These are phyloP conservation scores for Pseudozyma hubeiensis DNA, from an alignment of 1,284 basidiomycete genomes.

Conservation along the genomic window DNA sequence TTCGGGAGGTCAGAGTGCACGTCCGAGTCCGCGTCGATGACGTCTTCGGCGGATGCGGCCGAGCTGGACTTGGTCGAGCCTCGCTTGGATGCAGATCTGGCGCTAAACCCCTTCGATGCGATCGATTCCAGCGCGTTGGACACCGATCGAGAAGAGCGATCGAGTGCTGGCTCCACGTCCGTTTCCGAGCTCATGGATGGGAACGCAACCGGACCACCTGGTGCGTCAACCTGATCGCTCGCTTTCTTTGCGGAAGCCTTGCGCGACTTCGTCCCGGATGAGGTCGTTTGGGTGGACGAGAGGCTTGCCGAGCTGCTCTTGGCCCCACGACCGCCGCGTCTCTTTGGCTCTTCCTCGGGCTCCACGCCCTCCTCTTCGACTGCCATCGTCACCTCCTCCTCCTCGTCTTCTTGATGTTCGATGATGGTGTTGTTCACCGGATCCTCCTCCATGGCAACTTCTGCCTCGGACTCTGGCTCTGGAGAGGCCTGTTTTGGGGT, in stretches of 20 bases:
- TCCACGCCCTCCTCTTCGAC: conserved; percentile 1
- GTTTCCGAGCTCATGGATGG: conserved; percentile 32
- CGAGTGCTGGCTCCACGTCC: conserved; percentile 3
- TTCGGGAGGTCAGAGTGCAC: conserved; percentile 8
- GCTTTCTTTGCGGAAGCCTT: conserved; percentile 18
- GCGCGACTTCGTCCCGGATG: conserved; percentile 16
- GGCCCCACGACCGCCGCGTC: conserved; percentile 17
- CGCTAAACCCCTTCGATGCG: not conserved
- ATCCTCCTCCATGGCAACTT: conserved; percentile 12
- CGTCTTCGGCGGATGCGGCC: not conserved
- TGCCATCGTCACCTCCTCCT: conserved; percentile 6
- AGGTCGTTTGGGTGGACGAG: conserved; percentile 8
- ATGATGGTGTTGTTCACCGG: conserved; percentile 25
- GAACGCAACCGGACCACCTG: conserved; percentile 14
- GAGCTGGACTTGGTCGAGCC: conserved; percentile 11
- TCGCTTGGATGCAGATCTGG: conserved; percentile 3
- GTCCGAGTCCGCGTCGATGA: conserved; percentile 1
- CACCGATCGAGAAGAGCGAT: conserved; percentile 17
- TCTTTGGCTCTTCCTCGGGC: conserved; percentile 27
- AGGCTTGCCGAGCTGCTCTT: conserved; percentile 13
- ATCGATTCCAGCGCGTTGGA: conserved; percentile 10
- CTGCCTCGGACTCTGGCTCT: conserved; percentile 16
- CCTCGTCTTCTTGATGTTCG: conserved; percentile 19
- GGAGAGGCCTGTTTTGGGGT: conserved; percentile 9
- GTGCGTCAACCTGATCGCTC: not conserved